Evolutionary conservation across 2,329 filamentous ascomycete species (phyloP).

Genomic region (Pseudogymnoascus sp.): DNA sequence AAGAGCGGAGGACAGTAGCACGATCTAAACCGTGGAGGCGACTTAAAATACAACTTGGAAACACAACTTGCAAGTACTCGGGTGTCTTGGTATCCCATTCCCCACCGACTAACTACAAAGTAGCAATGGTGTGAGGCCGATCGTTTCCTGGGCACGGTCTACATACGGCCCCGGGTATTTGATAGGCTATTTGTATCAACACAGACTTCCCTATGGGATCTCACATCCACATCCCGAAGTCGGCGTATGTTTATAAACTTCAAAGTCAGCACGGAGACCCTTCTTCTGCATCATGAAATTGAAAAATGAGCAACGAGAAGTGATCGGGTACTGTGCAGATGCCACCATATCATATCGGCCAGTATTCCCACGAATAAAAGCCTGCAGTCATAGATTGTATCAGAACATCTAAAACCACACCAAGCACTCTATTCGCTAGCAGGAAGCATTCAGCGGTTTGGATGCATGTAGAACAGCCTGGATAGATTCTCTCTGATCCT

Average conservation of each 20-base stretch:
- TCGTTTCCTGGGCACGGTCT: neutral
- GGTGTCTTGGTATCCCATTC: neutral
- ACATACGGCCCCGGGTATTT: neutral
- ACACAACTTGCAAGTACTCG: neutral
- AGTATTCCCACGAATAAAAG: slow-evolving; percentile 2
- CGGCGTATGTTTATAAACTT: neutral
- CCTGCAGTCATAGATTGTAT: neutral
- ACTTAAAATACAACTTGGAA: neutral
- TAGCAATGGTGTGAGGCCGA: neutral
- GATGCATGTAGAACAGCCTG: neutral
- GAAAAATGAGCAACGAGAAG: neutral
- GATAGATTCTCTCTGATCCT: neutral
- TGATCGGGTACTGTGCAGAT: neutral
- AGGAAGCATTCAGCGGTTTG: neutral
- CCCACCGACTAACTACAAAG: neutral
- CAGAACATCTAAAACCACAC: neutral
- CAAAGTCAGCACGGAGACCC: neutral
- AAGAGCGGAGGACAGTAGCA: neutral
- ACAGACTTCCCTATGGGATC: neutral
- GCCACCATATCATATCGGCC: neutral
- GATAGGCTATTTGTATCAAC: slow-evolving; percentile 4
- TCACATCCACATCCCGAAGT: neutral
- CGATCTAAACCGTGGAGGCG: neutral
- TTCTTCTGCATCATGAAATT: neutral
- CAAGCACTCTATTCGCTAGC: neutral